These are phyloP conservation scores for Hypoxylon fuscum DNA, from an alignment of 495 filamentous ascomycete genomes.

Conservation along the genomic window DNA sequence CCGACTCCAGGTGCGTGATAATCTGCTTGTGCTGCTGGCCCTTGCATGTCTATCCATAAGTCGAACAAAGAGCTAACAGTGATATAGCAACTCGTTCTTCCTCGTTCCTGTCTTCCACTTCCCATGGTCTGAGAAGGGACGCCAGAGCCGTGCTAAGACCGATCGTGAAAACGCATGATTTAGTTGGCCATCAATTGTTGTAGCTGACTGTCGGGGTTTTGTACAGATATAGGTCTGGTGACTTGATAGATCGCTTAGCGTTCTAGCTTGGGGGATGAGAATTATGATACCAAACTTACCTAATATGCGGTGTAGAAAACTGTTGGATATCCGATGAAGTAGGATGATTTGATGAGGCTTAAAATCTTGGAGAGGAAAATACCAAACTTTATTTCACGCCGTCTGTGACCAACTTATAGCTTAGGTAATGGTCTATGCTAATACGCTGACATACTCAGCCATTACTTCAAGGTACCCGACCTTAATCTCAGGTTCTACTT, in stretches of 20 bases:
- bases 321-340: no score
- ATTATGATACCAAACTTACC: slow-evolving; percentile 24
- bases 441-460: no score
- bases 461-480: no score
- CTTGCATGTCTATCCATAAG: not conserved
- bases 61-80: slow-evolving; percentile 17
- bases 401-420: no score
- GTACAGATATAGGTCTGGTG: slow-evolving; percentile 1
- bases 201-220: slow-evolving; percentile 3
- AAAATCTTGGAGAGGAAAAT: no score
- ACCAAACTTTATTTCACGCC: no score
- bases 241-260: slow-evolving; percentile 6
- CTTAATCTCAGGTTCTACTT: no score
- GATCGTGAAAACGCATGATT: slow-evolving; percentile 47
- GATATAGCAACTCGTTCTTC: slow-evolving; percentile 85
- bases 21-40: no score
- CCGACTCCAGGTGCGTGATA: slow-evolving; percentile 76
- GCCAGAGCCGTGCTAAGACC: slow-evolving; percentile 59
- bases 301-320: slow-evolving; percentile 2
- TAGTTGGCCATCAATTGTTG: not conserved
- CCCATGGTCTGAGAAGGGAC: slow-evolving; percentile 93
- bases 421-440: no score
- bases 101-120: slow-evolving; percentile 94
- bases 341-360: no score
- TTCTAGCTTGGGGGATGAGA: slow-evolving; percentile 1